A percentile compares a stretch with the other conserved stretches of the same genome.
Evolutionary conservation across 805 yeast species (phyloP).

Genomic region (Yarrowia keelungensis): DNA sequence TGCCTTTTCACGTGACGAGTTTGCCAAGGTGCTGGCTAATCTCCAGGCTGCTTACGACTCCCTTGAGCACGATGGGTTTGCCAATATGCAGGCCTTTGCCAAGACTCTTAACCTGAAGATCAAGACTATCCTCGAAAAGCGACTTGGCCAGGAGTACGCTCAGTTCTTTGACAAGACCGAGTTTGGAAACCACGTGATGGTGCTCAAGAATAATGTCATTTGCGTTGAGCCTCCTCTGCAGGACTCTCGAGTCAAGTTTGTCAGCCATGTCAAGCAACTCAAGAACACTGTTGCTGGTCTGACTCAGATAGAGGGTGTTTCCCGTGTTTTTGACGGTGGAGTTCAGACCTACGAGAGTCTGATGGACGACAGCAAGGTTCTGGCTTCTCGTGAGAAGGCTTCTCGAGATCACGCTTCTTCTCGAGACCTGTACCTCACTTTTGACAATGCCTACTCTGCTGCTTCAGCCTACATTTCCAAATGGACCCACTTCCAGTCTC

Average conservation of each 20-base stretch:
- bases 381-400: conserved; percentile 10
- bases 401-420: conserved; percentile 7
- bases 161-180: conserved; percentile 22
- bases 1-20: conserved; percentile 43
- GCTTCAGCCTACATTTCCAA: conserved; percentile 53
- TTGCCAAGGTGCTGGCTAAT: conserved; percentile 40
- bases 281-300: conserved; percentile 7
- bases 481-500: conserved; percentile 64
- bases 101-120: conserved; percentile 16
- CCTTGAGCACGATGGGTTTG: conserved; percentile 21
- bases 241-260: conserved; percentile 27
- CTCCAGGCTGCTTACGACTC: conserved; percentile 28
- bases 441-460: conserved; percentile 33
- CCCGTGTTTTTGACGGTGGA: conserved; percentile 21
- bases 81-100: conserved; percentile 34
- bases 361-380: conserved; percentile 6
- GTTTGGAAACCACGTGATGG: conserved; percentile 22
- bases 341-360: conserved; percentile 16
- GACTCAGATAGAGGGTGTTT: conserved; percentile 26
- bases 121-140: conserved; percentile 8
- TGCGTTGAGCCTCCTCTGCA: conserved; percentile 34
- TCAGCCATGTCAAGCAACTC: not conserved
- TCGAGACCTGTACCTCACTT: conserved; percentile 15
- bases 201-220: conserved; percentile 29
- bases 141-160: conserved; percentile 17